Evolutionary conservation across 129 eudicot species (phyloP), one percentile per base, ranked within the genome.

Genomic region (Tagetes patula): DNA sequence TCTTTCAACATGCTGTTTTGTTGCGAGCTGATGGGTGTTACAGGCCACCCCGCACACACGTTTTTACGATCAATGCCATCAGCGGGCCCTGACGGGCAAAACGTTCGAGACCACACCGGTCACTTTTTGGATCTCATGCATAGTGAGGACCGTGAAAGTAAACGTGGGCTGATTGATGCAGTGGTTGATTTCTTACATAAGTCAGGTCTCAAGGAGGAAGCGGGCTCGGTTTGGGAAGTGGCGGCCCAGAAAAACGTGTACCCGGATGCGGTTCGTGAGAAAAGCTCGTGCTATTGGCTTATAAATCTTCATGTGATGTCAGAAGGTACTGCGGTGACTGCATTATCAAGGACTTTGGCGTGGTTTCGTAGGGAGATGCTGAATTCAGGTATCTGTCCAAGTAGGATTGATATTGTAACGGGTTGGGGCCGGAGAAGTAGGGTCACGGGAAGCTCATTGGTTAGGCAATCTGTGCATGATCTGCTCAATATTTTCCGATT

Each of bases 341-440:
- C 99, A 5, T 95, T 95, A 8, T 91, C 99, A 11, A 82, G 99
- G 69, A 95, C 99, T 7, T 87, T 95, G 8, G 99, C 97, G 20
- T 86, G 96, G 96, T 91, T 95, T 76, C 84, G 97, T 8, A 76
- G 78, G 63, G 87, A 91, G 81, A 77, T 91, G 90, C 75, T 95
- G 40, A 41, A 61, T 3, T 86, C 91, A 0, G 97, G 99, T 1
- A 65, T 76, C 31, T 72, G 96, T 39, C 99, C 99, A 0, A 82
- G 82, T 72, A 83, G 99, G 46, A 88, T 95, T 7, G 99, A 95
- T 52, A 95, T 95, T 33, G 96, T 95, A 76, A 95, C 99, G 1
- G 99, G 99, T 2, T 95, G 99, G 99, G 99, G 99, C 14, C 83
- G 96, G 27, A 79, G 99, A 86, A 95, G 99, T 48, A 69, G 96